Evolutionary conservation across 2,329 filamentous ascomycete species (phyloP).

Genomic region (Aspergillus amoenus): DNA sequence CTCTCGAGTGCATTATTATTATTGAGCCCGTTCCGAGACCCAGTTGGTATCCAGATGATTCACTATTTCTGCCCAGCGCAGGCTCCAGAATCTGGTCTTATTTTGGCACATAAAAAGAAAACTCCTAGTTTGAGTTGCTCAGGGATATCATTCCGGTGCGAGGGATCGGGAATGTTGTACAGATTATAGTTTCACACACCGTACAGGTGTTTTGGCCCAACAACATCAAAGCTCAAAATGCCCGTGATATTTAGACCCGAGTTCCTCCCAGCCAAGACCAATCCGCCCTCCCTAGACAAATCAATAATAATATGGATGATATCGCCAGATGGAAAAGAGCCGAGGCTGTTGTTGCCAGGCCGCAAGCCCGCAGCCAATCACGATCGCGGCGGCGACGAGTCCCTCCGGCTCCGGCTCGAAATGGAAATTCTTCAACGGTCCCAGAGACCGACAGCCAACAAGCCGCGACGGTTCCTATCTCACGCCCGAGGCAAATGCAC

Average conservation of each 20-base stretch:
- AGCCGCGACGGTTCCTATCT: background rate
- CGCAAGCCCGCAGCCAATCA: background rate
- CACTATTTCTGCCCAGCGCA: too few relatives aligned
- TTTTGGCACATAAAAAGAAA: too few relatives aligned
- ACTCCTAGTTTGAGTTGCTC: background rate
- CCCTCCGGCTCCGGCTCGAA: background rate
- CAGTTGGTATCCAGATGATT: too few relatives aligned
- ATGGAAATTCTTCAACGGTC: slow-evolving; percentile 1
- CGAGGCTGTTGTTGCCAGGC: slow-evolving; percentile 8
- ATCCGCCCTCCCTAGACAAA: background rate
- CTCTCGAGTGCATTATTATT: too few relatives aligned
- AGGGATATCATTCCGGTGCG: background rate
- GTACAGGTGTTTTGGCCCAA: background rate
- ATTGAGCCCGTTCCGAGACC: too few relatives aligned
- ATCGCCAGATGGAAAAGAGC: background rate
- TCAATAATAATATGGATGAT: background rate
- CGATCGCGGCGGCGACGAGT: slow-evolving; percentile 2
- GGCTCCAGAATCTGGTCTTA: too few relatives aligned
- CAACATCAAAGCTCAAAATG: background rate
- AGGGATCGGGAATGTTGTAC: background rate
- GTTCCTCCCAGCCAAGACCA: background rate
- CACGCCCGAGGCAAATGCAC: background rate
- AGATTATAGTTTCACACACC: background rate
- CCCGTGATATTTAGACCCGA: background rate
- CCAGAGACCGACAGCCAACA: background rate